These are phyloP conservation scores for Vitis hybrid DNA, from an alignment of 177 flowering plant genomes.

Conservation along the genomic window DNA sequence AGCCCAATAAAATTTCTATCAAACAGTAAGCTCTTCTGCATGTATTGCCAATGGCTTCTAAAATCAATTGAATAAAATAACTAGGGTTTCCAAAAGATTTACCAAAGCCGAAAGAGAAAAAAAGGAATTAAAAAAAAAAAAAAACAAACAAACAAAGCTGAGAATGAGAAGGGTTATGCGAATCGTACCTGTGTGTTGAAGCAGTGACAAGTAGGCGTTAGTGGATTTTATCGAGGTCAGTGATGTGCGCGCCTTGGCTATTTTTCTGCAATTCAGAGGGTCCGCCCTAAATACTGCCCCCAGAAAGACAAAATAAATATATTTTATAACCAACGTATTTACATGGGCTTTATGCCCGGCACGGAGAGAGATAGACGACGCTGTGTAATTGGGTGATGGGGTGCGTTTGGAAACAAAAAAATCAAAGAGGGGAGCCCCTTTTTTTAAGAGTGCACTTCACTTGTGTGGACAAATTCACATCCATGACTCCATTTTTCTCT, in stretches of 20 bases:
- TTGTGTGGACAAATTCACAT: too few species aligned
- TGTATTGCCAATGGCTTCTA: slow-evolving; percentile 6
- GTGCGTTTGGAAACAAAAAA: neutral
- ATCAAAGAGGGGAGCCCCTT: neutral
- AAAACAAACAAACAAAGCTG: neutral
- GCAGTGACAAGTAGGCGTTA: slow-evolving; percentile 10
- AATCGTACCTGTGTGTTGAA: slow-evolving; percentile 16
- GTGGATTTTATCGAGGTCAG: slow-evolving; percentile 16
- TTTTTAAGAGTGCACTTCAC: too few species aligned
- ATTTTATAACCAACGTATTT: neutral
- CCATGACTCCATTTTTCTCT: too few species aligned
- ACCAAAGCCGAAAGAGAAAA: neutral
- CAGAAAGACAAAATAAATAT: neutral
- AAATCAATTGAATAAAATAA: neutral
- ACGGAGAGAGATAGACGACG: neutral
- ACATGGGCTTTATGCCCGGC: neutral
- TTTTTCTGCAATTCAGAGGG: slow-evolving; percentile 2
- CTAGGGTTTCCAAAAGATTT: slow-evolving; percentile 19
- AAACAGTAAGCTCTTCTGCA: slow-evolving; percentile 5
- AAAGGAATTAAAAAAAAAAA: too few species aligned
- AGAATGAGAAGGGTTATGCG: neutral
- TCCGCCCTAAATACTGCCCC: slow-evolving; percentile 11
- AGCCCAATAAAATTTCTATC: neutral
- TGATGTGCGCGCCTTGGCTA: slow-evolving; percentile 27
- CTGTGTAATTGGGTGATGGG: neutral